These are phyloP conservation scores for Hortaea werneckii DNA, from an alignment of 2,329 filamentous ascomycete genomes.

Conservation along the genomic window DNA sequence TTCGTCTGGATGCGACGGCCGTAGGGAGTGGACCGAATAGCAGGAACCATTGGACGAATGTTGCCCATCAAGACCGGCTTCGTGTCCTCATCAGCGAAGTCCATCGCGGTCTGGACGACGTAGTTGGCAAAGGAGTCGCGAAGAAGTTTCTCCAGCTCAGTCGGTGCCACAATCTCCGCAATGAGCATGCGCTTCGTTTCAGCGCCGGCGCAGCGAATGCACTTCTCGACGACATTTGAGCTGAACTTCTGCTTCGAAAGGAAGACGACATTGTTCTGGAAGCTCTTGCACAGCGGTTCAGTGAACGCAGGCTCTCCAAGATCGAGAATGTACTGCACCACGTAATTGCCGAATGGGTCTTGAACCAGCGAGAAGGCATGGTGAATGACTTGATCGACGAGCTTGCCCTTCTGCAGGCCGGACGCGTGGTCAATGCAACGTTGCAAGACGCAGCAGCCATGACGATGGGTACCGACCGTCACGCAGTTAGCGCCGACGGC, in stretches of 20 bases:
- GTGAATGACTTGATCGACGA: slow-evolving; percentile 77
- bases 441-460: slow-evolving; percentile 95
- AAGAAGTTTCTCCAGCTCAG: slow-evolving; percentile 78
- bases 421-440: slow-evolving; percentile 96
- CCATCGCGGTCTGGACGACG: slow-evolving; percentile 90
- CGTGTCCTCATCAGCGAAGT: slow-evolving; percentile 64
- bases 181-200: slow-evolving; percentile 72
- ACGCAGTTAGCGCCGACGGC: slow-evolving; percentile 81
- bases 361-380: slow-evolving; percentile 85
- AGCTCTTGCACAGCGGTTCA: slow-evolving; percentile 73
- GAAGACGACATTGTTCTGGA: slow-evolving; percentile 60
- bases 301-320: slow-evolving; percentile 81
- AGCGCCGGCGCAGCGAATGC: slow-evolving; percentile 67
- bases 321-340: slow-evolving; percentile 95
- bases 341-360: slow-evolving; percentile 97
- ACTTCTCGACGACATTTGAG: slow-evolving; percentile 96
- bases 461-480: slow-evolving; percentile 88
- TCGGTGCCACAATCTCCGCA: slow-evolving; percentile 63
- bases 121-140: slow-evolving; percentile 95
- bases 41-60: slow-evolving; percentile 73
- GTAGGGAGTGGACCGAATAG: slow-evolving; percentile 83
- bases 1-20: slow-evolving; percentile 90
- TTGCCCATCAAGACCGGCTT: slow-evolving; percentile 70
- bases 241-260: slow-evolving; percentile 96
- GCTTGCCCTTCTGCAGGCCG: slow-evolving; percentile 74